phyloP scores from a whole-genome alignment of 768 basidiomycete species.

The Boletellus ananiceps region DNA sequence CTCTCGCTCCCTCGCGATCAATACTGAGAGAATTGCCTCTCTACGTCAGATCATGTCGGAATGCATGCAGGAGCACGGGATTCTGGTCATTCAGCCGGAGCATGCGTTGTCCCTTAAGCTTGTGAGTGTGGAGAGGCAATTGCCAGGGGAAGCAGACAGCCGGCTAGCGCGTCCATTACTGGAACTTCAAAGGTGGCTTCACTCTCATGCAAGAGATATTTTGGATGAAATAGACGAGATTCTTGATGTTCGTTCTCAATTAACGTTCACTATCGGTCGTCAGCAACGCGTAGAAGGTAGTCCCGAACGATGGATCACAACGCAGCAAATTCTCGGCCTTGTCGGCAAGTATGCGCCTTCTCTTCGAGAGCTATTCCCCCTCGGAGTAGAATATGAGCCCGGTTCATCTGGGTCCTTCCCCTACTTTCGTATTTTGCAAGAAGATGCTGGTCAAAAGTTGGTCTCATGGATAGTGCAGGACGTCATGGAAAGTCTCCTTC shows the following conservation, averaged over 20 bases:
- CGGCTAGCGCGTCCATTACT: constrained; percentile 19
- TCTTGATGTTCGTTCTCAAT: constrained; percentile 40
- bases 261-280: constrained; percentile 42
- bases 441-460: constrained; percentile 2
- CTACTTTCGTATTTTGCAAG: constrained; percentile 11
- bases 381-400: constrained; percentile 7
- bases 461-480: constrained; percentile 8
- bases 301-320: constrained; percentile 41
- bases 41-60: constrained; percentile 31
- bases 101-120: constrained; percentile 48
- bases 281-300: constrained; percentile 35
- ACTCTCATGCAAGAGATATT: constrained; percentile 15
- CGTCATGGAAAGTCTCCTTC: constrained; percentile 6
- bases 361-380: neutral
- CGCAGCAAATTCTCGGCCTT: constrained; percentile 28
- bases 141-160: constrained; percentile 13
- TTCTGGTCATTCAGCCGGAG: constrained; percentile 46
- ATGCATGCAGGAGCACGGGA: constrained; percentile 35
- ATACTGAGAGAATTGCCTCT: constrained; percentile 4
- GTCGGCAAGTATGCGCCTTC: constrained; percentile 10
- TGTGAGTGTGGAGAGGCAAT: constrained; percentile 35
- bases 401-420: constrained; percentile 7
- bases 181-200: constrained; percentile 17
- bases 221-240: constrained; percentile 23
- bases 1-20: constrained; percentile 31